Base-by-base conservation (phyloP, 2,329 filamentous ascomycete genomes). In the Lizonia empirigonia region DNA sequence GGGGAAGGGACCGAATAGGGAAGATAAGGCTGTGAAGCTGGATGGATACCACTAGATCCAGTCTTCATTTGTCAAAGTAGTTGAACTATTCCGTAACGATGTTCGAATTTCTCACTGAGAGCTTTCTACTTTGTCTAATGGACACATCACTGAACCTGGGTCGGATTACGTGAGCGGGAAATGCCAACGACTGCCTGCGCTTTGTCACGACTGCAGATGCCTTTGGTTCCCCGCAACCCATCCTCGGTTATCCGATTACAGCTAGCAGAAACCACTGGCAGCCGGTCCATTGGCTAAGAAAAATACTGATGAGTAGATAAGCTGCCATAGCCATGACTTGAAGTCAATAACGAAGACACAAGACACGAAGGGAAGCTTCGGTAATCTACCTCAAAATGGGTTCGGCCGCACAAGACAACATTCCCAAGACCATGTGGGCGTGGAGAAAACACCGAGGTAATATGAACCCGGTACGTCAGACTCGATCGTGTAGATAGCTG, bases 391-490 rank as follows among this genome's bases (percentile, higher is more conserved):
- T 18, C 44, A 33, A 38, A 4, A 46, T 38, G 44, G n/a, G 2
- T 10, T n/a, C 44, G 29, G 13, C 13, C 13, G 2, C 19, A 15
- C 47, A 44, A n/a, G 41, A 46, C 2, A 3, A 22, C 12, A 22
- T 53, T 5, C 58, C 60, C 12, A 16, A 48, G 12, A 59, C 44
- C 15, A 63, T 63, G 60, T 50, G 44, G 24, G 60, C 58, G 39
- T 63, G 60, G 60, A 36, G 60, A 44, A 63, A 63, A 35, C 60
- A 63, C 30, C 29, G 49, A 34, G 58, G 60, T 10, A 61, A 60
- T 13, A 60, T 63, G 56, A 41, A 61, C 24, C 51, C 58, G 8
- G 60, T 63, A 19, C 47, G 53, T 52, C 22, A 7, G 15, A 23
- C 23, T n/a, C n/a, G n/a, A n/a, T n/a, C n/a, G n/a, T n/a, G n/a